These are phyloP conservation scores for Fomitopsis pinicola DNA, from an alignment of 1,284 basidiomycete species.

Conservation along the genomic window DNA sequence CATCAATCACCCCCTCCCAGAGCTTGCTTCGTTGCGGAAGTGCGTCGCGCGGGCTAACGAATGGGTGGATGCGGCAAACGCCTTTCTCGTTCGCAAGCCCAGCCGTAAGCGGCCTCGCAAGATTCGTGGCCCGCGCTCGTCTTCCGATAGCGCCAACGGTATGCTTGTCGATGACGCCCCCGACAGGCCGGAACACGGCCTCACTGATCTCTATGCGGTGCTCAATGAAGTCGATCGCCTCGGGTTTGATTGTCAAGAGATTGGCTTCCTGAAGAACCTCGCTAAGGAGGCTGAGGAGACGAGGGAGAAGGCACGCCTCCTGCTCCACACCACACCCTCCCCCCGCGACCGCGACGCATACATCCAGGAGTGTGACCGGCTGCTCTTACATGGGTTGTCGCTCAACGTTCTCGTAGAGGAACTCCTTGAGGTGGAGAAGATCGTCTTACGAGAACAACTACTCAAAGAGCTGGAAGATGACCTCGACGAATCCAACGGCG, in stretches of 20 bases:
- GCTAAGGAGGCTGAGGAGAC: conserved; percentile 66
- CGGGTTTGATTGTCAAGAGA: conserved; percentile 80
- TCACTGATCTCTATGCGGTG: conserved; percentile 65
- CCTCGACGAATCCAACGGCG: conserved; percentile 47
- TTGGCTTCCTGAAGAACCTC: conserved; percentile 51
- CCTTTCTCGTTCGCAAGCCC: conserved; percentile 68
- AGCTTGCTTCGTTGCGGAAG: conserved; percentile 69
- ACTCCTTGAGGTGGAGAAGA: conserved; percentile 69
- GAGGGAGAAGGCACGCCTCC: conserved; percentile 44
- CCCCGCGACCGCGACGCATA: conserved; percentile 50
- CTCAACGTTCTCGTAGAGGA: conserved; percentile 78
- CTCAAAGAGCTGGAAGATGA: conserved; percentile 66
- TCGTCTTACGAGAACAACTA: conserved; percentile 70
- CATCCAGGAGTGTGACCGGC: conserved; percentile 64
- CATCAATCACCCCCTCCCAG: conserved; percentile 71
- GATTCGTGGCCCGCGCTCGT: conserved; percentile 47
- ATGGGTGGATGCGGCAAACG: conserved; percentile 79
- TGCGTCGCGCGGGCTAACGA: conserved; percentile 80
- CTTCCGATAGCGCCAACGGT: conserved; percentile 12
- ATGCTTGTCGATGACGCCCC: conserved; percentile 45
- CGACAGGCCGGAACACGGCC: conserved; percentile 63
- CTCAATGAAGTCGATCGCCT: conserved; percentile 69
- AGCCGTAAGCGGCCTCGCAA: conserved; percentile 68
- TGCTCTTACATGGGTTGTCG: conserved; percentile 65
- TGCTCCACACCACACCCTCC: conserved; percentile 37